Evolutionary conservation across 306 rosid species (phyloP).

Genomic region (Sechiopsis laciniata): DNA sequence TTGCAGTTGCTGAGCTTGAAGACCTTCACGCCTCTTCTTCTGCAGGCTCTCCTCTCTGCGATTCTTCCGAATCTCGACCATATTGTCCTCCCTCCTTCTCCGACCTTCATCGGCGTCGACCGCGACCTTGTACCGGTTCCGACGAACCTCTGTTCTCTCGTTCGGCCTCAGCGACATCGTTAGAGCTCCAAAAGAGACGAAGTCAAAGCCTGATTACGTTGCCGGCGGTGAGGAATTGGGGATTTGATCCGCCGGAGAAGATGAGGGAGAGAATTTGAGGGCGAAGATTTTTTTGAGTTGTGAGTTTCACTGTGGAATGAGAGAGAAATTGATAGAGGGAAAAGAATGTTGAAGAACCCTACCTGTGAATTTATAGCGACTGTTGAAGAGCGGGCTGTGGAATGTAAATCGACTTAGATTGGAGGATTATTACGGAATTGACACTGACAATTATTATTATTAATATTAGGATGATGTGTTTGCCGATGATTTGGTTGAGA

Average conservation of each 20-base stretch:
- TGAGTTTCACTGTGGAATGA: conserved; percentile 21
- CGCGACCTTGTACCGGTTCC: conserved; percentile 92
- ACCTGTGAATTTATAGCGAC: conserved; percentile 15
- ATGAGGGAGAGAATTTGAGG: conserved; percentile 1
- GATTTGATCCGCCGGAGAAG: conserved; percentile 17
- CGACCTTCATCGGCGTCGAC: conserved; percentile 99
- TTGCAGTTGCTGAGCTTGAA: conserved; percentile 51
- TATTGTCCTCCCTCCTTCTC: conserved; percentile 82
- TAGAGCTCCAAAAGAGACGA: neutral
- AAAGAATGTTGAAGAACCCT: conserved; percentile 16
- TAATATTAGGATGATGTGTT: no score
- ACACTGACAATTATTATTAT: neutral
- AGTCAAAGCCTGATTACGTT: neutral
- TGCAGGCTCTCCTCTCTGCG: conserved; percentile 86
- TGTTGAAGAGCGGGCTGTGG: neutral
- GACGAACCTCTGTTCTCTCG: conserved; percentile 86
- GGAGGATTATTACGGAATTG: neutral
- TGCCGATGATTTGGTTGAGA: no score
- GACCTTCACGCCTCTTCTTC: conserved; percentile 96
- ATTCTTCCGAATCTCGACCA: conserved; percentile 98
- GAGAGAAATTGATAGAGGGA: conserved; percentile 6
- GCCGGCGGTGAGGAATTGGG: neutral
- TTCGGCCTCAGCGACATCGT: conserved; percentile 92
- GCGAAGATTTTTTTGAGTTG: conserved; percentile 2
- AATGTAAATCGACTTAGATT: conserved; percentile 8